These are phyloP conservation scores for Penicillium oxalicum DNA, from an alignment of 2,329 filamentous ascomycete species.

Conservation along the genomic window DNA sequence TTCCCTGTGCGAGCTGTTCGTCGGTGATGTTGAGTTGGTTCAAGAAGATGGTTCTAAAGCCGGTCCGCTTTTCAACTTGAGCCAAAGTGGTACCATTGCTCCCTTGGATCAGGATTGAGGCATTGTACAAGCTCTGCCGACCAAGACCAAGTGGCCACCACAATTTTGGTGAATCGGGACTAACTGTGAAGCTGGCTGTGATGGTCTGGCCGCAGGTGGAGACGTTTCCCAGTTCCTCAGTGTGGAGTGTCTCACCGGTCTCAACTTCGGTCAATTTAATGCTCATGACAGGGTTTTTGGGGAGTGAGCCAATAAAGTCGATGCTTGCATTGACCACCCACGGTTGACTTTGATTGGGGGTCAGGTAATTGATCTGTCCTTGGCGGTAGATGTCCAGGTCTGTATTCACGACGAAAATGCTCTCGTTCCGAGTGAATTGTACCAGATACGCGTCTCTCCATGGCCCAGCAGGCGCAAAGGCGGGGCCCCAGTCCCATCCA, in stretches of 20 bases:
- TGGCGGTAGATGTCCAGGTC: conserved; percentile 55
- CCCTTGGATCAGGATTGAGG: conserved; percentile 45
- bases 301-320: conserved; percentile 50
- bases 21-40: conserved; percentile 52
- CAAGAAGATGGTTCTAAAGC: conserved; percentile 58
- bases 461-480: conserved; percentile 57
- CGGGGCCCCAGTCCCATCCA: conserved; percentile 60
- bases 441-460: conserved; percentile 56
- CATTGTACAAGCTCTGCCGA: conserved; percentile 52
- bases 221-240: conserved; percentile 37
- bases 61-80: conserved; percentile 49
- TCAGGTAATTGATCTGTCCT: conserved; percentile 54
- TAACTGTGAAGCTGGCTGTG: conserved; percentile 45
- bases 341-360: conserved; percentile 50
- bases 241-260: conserved; percentile 37
- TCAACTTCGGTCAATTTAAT: conserved; percentile 44
- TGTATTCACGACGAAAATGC: conserved; percentile 48
- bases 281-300: conserved; percentile 38
- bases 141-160: conserved; percentile 59
- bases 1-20: conserved; percentile 48
- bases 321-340: conserved; percentile 59
- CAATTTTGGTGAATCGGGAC: conserved; percentile 44
- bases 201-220: conserved; percentile 41
- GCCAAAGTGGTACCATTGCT: conserved; percentile 34
- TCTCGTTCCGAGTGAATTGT: conserved; percentile 41